Percentiles rank a stretch among this genome's conserved stretches.
Evolutionary conservation across 768 basidiomycete species (phyloP).

Genomic region (Hortiboletus flavorubellus): DNA sequence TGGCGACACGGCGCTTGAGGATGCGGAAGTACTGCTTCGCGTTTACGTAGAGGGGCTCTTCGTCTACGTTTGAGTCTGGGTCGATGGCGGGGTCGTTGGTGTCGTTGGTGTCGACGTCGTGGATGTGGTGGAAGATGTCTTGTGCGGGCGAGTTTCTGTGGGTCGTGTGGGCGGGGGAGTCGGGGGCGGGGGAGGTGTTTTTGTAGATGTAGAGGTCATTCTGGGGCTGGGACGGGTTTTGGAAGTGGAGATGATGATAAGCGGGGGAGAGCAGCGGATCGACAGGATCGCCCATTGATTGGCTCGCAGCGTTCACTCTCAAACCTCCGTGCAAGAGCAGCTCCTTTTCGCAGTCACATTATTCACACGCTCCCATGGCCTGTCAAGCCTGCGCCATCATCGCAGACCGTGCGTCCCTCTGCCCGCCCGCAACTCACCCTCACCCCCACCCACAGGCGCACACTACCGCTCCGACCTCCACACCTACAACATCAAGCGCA

Average conservation of each 20-base stretch:
- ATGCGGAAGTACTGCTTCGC: conserved; percentile 99
- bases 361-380: conserved; percentile 42
- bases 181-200: conserved; percentile 31
- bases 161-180: conserved; percentile 27
- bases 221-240: conserved; percentile 23
- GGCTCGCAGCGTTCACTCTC: conserved; percentile 37
- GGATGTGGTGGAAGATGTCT: conserved; percentile 33
- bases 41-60: conserved; percentile 98
- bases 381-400: conserved; percentile 91
- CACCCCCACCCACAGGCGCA: conserved; percentile 45
- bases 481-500: conserved; percentile 97
- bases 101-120: conserved; percentile 19
- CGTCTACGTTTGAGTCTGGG: conserved; percentile 58
- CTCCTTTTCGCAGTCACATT: not conserved
- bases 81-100: conserved; percentile 30
- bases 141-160: conserved; percentile 27
- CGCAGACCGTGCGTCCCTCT: conserved; percentile 49
- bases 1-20: conserved; percentile 87
- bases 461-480: conserved; percentile 96
- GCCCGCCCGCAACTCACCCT: not conserved
- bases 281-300: conserved; percentile 56
- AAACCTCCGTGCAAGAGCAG: conserved; percentile 17
- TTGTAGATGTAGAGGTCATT: conserved; percentile 30
- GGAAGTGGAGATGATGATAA: conserved; percentile 45
- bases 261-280: conserved; percentile 60